These are phyloP conservation scores for Rhizopogon rudus DNA, from an alignment of 768 basidiomycete genomes.

Conservation along the genomic window DNA sequence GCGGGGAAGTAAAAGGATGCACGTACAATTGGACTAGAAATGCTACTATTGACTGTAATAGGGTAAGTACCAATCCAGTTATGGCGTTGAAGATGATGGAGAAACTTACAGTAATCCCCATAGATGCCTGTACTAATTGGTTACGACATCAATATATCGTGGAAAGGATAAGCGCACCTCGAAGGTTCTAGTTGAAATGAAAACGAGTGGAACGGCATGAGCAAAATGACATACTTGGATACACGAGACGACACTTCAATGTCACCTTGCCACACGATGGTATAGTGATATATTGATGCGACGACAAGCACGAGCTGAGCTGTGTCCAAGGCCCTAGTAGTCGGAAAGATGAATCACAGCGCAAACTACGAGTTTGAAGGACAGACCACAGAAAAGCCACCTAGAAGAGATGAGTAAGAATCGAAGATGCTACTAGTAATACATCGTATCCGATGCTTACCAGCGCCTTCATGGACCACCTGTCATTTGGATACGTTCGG, in stretches of 20 bases:
- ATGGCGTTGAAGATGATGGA: neutral
- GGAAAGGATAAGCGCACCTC: neutral
- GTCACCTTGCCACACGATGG: conserved; percentile 24
- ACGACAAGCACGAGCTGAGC: conserved; percentile 24
- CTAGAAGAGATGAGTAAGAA: conserved; percentile 5
- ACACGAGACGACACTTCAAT: conserved; percentile 19
- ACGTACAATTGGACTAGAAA: conserved; percentile 32
- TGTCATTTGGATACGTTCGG: conserved; percentile 25
- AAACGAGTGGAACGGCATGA: neutral
- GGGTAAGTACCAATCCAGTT: neutral
- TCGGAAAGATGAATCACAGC: neutral
- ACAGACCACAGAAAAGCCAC: conserved; percentile 25
- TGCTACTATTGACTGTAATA: conserved; percentile 25
- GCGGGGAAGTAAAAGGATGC: neutral
- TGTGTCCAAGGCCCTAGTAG: conserved; percentile 19
- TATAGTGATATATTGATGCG: conserved; percentile 28
- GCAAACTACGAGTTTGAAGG: neutral
- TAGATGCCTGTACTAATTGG: conserved; percentile 22
- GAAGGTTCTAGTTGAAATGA: neutral
- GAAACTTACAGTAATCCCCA: conserved; percentile 27
- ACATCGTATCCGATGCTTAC: conserved; percentile 11
- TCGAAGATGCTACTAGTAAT: neutral
- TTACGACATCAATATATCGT: neutral
- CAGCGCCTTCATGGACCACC: conserved; percentile 24
- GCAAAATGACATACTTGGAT: conserved; percentile 16